Evolutionary conservation across 225 moss, liverwort and hornwort genomes (phyloP), one percentile per base, ranked within the genome.

Genomic region (Marchantia paleacea): DNA sequence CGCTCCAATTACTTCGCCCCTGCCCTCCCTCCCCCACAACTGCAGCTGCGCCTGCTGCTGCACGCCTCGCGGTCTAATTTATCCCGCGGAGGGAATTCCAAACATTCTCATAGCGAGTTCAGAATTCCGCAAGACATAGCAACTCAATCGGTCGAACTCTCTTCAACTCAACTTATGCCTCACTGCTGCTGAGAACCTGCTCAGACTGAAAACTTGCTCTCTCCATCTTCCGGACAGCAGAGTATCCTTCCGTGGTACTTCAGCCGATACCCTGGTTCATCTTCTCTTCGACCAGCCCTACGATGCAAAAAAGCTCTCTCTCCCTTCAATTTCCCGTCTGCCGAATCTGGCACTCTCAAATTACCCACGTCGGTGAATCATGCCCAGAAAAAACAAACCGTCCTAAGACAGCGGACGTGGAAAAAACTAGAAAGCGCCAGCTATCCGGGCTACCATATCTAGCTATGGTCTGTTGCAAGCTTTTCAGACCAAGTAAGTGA

Each of bases 61-160:
- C 31, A n/a, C 9, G 0, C 39, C 39, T 39, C 39, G 39, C 3
- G 39, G 10, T 11, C 48, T 11, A 72, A 66, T 50, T 50, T 52
- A 72, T 55, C 54, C 74, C 25, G 53, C 55, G 15, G 74, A 55
- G 25, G 54, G n/a, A 54, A 74, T 55, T 74, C 54, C 25, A 54
- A 29, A 74, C 54, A 55, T 74, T 54, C 54, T 55, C 7, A 55
- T n/a, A 55, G 15, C 55, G n/a, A 52, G 10, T 53, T 74, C 74
- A 74, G 22, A 55, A 54, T 73, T 74, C 26, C 25, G 7, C 3
- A 73, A 29, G 28, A 0, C 7, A 8, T 50, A 14, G 53, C 52
- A n/a, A 73, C 74, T 49, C 29, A 12, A 54, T 55, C 74, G 52
- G 14, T 7, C 55, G 12, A 25, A 26, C 3, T 12, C 3, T 28